Evolutionary conservation across 2,329 filamentous ascomycete species (phyloP).

Genomic region (Aspergillus terreus): DNA sequence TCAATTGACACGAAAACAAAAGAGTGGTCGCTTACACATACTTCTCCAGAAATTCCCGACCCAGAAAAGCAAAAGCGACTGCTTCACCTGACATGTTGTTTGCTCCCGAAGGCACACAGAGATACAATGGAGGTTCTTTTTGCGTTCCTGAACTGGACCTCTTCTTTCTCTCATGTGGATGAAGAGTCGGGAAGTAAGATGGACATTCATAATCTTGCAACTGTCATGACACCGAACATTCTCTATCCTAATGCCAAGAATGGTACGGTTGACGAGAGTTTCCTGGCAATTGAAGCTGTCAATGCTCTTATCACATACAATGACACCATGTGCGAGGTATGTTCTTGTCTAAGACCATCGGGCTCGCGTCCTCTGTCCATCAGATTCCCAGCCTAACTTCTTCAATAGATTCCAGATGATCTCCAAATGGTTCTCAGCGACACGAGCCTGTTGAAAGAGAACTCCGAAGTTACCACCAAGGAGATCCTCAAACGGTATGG

Average conservation of each 20-base stretch:
- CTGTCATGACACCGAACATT: conserved; percentile 95
- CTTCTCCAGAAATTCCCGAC: conserved; percentile 65
- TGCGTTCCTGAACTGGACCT: conserved; percentile 94
- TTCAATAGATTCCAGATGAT: conserved; percentile 79
- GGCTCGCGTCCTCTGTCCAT: conserved; percentile 13
- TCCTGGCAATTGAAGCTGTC: conserved; percentile 89
- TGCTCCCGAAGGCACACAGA: conserved; percentile 86
- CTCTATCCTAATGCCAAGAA: conserved; percentile 68
- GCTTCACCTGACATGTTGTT: conserved; percentile 84
- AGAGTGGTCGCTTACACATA: not conserved
- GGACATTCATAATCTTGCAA: conserved; percentile 96
- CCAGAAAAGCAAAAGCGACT: conserved; percentile 77
- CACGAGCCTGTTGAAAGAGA: conserved; percentile 73
- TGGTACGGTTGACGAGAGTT: conserved; percentile 78
- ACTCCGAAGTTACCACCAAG: conserved; percentile 88
- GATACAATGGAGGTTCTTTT: conserved; percentile 95
- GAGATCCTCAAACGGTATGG: conserved; percentile 94
- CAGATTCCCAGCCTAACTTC: not conserved
- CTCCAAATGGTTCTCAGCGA: conserved; percentile 83
- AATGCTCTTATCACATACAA: conserved; percentile 88
- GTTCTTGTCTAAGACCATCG: conserved; percentile 24
- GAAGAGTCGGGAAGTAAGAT: conserved; percentile 98
- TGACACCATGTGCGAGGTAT: conserved; percentile 94
- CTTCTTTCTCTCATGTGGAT: conserved; percentile 94
- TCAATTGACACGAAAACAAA: conserved; percentile 3